These are phyloP conservation scores for Tuber indicum DNA, from an alignment of 495 filamentous ascomycete species.

Conservation along the genomic window DNA sequence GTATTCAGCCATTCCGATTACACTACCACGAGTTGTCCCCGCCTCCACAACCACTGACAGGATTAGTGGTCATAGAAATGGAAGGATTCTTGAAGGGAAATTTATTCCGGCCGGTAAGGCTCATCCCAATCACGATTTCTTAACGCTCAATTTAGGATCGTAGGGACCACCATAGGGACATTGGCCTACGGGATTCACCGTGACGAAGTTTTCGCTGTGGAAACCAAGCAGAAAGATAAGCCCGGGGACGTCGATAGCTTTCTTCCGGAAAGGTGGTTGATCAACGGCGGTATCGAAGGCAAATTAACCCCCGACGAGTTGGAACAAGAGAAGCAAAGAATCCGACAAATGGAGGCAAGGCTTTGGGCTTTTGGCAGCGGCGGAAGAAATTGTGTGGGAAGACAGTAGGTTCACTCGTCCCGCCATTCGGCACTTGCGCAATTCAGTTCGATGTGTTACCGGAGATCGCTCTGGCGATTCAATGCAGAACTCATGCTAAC, in stretches of 20 bases:
- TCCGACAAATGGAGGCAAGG: slow-evolving; percentile 34
- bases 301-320: not conserved
- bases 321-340: slow-evolving; percentile 20
- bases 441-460: not conserved
- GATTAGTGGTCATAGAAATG: not conserved
- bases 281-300: slow-evolving; percentile 21
- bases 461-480: not conserved
- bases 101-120: not conserved
- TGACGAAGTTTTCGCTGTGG: slow-evolving; percentile 40
- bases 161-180: slow-evolving; percentile 44
- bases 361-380: slow-evolving; percentile 25
- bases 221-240: slow-evolving; percentile 15
- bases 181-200: slow-evolving; percentile 48
- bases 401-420: slow-evolving; percentile 42
- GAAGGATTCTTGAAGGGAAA: slow-evolving; percentile 29
- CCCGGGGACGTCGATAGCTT: slow-evolving; percentile 7
- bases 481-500: not conserved
- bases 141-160: not conserved
- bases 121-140: not conserved
- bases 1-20: slow-evolving; percentile 31
- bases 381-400: slow-evolving; percentile 12
- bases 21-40: slow-evolving; percentile 40
- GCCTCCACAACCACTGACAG: slow-evolving; percentile 11
- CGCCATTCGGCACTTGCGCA: not conserved
- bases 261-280: slow-evolving; percentile 35